These are phyloP conservation scores for Penicillium crystallinum DNA, from an alignment of 495 filamentous ascomycete species.

Conservation along the genomic window DNA sequence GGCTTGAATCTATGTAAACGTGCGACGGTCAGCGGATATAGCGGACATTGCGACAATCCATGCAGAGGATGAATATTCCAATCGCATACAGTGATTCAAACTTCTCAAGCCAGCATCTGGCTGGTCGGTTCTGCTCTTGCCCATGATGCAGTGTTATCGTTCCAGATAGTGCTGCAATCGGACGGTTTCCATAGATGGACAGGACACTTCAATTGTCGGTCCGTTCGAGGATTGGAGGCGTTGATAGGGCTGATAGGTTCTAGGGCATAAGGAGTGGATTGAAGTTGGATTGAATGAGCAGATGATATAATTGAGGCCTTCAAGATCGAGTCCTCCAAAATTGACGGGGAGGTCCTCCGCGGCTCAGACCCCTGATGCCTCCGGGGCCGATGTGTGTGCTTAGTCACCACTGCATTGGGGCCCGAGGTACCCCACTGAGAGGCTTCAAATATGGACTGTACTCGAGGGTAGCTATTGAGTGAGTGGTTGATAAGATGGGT, in stretches of 20 bases:
- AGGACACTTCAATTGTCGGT: slow-evolving; percentile 21
- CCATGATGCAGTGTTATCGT: slow-evolving; percentile 32
- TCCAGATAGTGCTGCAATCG: slow-evolving; percentile 11
- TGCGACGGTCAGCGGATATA: slow-evolving; percentile 6
- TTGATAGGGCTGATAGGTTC: too few species aligned
- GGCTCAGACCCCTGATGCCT: slow-evolving; percentile 3
- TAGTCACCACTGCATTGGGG: slow-evolving; percentile 1
- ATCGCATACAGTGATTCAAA: slow-evolving; percentile 67
- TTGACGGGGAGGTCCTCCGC: slow-evolving; percentile 4
- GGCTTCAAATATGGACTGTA: too few species aligned
- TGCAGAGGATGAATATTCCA: not conserved
- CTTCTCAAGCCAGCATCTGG: slow-evolving; percentile 71
- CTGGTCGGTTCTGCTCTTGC: slow-evolving; percentile 28
- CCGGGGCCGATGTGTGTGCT: not conserved
- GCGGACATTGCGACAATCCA: slow-evolving; percentile 1
- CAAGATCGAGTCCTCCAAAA: not conserved
- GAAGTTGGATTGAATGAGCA: slow-evolving; percentile 14
- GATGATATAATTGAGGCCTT: not conserved
- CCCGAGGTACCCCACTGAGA: not conserved
- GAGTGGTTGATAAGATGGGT: too few species aligned
- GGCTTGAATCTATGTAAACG: slow-evolving; percentile 62
- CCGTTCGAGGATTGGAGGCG: slow-evolving; percentile 9
- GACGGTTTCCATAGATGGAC: slow-evolving; percentile 23
- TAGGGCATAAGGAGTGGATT: slow-evolving; percentile 23
- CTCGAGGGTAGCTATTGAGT: not conserved